Conservation (phyloP, 1,284 basidiomycete genomes). For the Ustanciosporium gigantosporum region DNA sequence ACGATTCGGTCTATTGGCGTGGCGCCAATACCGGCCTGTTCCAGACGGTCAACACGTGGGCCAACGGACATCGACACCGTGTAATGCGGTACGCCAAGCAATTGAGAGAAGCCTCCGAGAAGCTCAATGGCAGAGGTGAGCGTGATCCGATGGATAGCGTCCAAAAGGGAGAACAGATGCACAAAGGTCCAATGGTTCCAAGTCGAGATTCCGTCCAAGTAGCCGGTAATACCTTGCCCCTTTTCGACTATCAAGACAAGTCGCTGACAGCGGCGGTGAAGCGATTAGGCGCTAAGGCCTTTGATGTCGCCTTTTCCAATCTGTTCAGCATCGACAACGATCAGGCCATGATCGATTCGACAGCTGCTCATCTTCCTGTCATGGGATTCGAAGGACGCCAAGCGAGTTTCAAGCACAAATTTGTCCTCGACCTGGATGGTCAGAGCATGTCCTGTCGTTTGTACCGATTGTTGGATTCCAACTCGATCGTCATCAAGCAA, state of each 20-base stretch:
- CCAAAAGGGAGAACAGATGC: background rate
- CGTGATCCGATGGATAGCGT: slow-evolving; percentile 11
- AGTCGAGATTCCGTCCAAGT: slow-evolving; percentile 21
- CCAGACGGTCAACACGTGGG: slow-evolving; percentile 13
- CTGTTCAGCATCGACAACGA: background rate
- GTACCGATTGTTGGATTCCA: slow-evolving; percentile 25
- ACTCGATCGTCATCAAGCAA: slow-evolving; percentile 25
- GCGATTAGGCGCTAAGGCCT: slow-evolving; percentile 9
- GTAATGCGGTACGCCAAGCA: slow-evolving; percentile 28
- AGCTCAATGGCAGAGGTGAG: slow-evolving; percentile 9
- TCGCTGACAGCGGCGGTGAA: slow-evolving; percentile 4
- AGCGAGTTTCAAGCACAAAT: slow-evolving; percentile 11
- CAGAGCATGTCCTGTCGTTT: slow-evolving; percentile 35
- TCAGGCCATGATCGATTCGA: background rate
- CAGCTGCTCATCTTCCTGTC: background rate
- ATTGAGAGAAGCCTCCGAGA: slow-evolving; percentile 24
- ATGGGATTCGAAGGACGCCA: slow-evolving; percentile 2
- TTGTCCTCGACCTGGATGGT: slow-evolving; percentile 13
- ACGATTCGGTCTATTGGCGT: slow-evolving; percentile 22
- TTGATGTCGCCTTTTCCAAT: slow-evolving; percentile 8
- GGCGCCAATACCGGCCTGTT: slow-evolving; percentile 11
- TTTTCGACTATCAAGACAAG: slow-evolving; percentile 18
- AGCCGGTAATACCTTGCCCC: slow-evolving; percentile 19
- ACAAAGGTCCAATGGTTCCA: slow-evolving; percentile 2
- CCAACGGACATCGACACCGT: slow-evolving; percentile 23